Evolutionary conservation across 2,329 filamentous ascomycete genomes (phyloP).

Genomic region (Diaporthe vexans): DNA sequence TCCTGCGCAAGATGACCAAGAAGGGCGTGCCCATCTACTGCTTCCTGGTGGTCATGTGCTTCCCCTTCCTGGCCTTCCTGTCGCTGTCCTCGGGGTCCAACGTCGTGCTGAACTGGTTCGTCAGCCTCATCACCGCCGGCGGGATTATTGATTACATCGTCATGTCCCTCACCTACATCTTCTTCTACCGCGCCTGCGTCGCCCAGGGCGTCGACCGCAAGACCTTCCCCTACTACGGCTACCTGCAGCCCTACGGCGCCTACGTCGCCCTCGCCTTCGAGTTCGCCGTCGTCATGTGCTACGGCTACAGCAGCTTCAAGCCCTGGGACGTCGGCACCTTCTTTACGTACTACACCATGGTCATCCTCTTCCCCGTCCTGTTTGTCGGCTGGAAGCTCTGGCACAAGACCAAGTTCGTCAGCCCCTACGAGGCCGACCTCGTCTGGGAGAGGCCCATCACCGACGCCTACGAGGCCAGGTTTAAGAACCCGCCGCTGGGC

Average conservation of each 20-base stretch:
- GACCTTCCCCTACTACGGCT: conserved; percentile 69
- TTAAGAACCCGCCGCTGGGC: conserved; percentile 33
- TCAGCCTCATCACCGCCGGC: conserved; percentile 69
- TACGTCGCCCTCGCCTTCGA: conserved; percentile 61
- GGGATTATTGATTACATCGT: conserved; percentile 74
- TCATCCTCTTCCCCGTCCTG: conserved; percentile 65
- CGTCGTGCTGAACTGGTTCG: conserved; percentile 60
- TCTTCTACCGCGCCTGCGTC: conserved; percentile 40
- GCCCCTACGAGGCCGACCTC: conserved; percentile 69
- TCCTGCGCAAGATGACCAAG: conserved; percentile 71
- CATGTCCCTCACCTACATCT: conserved; percentile 43
- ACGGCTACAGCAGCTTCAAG: conserved; percentile 64
- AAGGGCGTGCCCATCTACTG: conserved; percentile 74
- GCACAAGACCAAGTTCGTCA: conserved; percentile 69
- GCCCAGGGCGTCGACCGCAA: conserved; percentile 53
- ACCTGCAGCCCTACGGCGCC: conserved; percentile 71
- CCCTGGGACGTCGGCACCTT: conserved; percentile 50
- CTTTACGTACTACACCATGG: conserved; percentile 68
- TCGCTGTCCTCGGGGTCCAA: conserved; percentile 37
- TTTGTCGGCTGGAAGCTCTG: conserved; percentile 76
- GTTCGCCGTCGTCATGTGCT: conserved; percentile 60
- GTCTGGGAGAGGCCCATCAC: conserved; percentile 72
- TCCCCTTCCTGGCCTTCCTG: conserved; percentile 58
- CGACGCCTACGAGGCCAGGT: conserved; percentile 57
- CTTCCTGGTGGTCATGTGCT: conserved; percentile 66